phyloP scores from a whole-genome alignment of 805 yeast genomes.

The Metschnikowia lachancei region DNA sequence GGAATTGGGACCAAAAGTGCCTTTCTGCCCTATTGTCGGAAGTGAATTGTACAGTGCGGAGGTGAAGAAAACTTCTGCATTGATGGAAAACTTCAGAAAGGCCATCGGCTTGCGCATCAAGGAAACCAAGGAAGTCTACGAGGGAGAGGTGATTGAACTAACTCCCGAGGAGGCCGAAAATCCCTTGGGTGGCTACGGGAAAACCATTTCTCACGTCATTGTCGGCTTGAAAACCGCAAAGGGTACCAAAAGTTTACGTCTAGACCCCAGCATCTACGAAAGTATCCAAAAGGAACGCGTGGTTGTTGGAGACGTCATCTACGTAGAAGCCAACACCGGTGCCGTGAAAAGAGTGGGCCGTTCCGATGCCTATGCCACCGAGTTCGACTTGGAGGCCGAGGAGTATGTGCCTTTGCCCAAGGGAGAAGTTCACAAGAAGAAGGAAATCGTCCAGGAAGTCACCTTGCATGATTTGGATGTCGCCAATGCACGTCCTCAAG shows the following conservation, averaged over 20 bases:
- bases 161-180: slow-evolving; percentile 96
- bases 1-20: slow-evolving; percentile 94
- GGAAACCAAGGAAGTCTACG: slow-evolving; percentile 96
- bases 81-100: slow-evolving; percentile 94
- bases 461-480: slow-evolving; percentile 94
- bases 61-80: slow-evolving; percentile 91
- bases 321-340: slow-evolving; percentile 96
- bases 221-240: slow-evolving; percentile 91
- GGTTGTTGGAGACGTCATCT: slow-evolving; percentile 92
- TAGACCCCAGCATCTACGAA: slow-evolving; percentile 92
- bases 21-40: slow-evolving; percentile 96
- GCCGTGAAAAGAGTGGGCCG: slow-evolving; percentile 96
- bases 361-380: slow-evolving; percentile 98
- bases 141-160: slow-evolving; percentile 95
- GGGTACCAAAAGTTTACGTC: slow-evolving; percentile 83
- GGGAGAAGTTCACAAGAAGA: slow-evolving; percentile 97
- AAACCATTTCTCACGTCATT: slow-evolving; percentile 89
- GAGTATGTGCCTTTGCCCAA: slow-evolving; percentile 98
- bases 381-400: slow-evolving; percentile 96
- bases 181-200: slow-evolving; percentile 97
- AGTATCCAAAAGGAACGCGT: slow-evolving; percentile 93
- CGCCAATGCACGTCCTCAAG: slow-evolving; percentile 93
- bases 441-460: slow-evolving; percentile 96
- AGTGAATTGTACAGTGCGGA: slow-evolving; percentile 94
- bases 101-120: slow-evolving; percentile 95